Percentiles rank a stretch among this genome's conserved stretches.
Evolutionary conservation across 2,329 filamentous ascomycete genomes (phyloP).

Genomic region (Fusarium lateritium): DNA sequence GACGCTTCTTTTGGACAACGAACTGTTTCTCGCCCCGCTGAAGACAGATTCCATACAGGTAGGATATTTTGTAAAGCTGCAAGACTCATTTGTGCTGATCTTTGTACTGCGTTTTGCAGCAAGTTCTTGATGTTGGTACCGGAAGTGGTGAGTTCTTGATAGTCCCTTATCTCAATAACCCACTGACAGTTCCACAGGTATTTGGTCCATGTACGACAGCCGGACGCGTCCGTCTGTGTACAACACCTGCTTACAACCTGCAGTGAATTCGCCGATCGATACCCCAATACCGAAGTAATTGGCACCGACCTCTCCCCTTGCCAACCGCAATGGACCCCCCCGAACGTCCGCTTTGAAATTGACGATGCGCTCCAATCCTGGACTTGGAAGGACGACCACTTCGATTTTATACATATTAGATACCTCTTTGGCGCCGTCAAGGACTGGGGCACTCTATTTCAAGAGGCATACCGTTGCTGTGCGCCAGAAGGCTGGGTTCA

Average conservation of each 20-base stretch:
- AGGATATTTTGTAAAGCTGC: rapidly evolving
- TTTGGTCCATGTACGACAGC: not conserved
- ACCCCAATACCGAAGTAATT: not conserved
- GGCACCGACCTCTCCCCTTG: constrained; percentile 14
- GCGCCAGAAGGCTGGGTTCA: not conserved
- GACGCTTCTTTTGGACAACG: constrained; percentile 6
- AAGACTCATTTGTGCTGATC: not conserved
- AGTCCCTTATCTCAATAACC: rapidly evolving
- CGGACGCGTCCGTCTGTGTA: rapidly evolving
- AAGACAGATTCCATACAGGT: not conserved
- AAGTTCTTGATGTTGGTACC: constrained; percentile 7
- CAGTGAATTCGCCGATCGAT: constrained; percentile 11
- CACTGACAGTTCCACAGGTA: not conserved
- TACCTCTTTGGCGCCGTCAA: not conserved
- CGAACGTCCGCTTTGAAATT: not conserved
- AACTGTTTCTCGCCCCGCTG: not conserved
- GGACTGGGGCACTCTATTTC: not conserved
- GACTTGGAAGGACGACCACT: not conserved
- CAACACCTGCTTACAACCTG: rapidly evolving
- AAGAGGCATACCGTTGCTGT: constrained; percentile 3
- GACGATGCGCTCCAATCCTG: not conserved
- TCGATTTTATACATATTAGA: not conserved
- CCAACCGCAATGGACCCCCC: not conserved
- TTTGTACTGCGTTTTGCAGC: rapidly evolving
- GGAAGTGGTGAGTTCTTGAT: not conserved